These are phyloP conservation scores for Fusarium protoensiforme DNA, from an alignment of 2,329 filamentous ascomycete species.

Conservation along the genomic window DNA sequence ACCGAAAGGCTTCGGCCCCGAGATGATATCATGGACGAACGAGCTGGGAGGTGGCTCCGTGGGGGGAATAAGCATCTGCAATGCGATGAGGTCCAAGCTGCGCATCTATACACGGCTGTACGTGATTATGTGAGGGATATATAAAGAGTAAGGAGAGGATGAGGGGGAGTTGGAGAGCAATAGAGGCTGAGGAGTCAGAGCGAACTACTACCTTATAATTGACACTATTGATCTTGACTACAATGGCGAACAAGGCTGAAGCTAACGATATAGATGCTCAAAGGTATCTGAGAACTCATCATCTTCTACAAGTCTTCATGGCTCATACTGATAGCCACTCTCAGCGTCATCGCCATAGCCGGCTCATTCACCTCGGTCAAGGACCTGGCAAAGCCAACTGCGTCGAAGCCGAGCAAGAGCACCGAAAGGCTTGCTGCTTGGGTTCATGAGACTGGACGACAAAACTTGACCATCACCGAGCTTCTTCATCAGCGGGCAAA, in stretches of 20 bases:
- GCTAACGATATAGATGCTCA: not conserved
- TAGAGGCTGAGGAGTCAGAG: not conserved
- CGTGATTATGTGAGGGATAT: not conserved
- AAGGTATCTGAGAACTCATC: not conserved
- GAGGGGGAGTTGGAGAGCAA: not conserved
- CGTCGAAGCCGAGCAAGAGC: not conserved
- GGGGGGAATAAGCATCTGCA: not conserved
- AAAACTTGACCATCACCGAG: constrained; percentile 29
- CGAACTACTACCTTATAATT: not conserved
- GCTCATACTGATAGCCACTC: not conserved
- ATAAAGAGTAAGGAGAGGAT: not conserved
- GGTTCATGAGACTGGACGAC: constrained; percentile 23
- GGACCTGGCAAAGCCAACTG: not conserved
- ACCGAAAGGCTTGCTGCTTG: constrained; percentile 24
- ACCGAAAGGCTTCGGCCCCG: constrained; percentile 2
- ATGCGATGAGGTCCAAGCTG: not conserved
- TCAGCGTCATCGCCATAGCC: not conserved
- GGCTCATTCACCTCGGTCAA: not conserved
- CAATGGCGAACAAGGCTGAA: constrained; percentile 26
- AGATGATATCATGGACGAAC: constrained; percentile 7
- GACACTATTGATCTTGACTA: not conserved
- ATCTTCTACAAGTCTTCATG: not conserved
- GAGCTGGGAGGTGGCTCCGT: not conserved
- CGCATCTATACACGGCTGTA: not conserved
- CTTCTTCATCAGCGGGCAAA: constrained; percentile 13